Evolutionary conservation across 164 flowering plant genomes (phyloP).

Genomic region (Kalanchoe fedtschenkoi): DNA sequence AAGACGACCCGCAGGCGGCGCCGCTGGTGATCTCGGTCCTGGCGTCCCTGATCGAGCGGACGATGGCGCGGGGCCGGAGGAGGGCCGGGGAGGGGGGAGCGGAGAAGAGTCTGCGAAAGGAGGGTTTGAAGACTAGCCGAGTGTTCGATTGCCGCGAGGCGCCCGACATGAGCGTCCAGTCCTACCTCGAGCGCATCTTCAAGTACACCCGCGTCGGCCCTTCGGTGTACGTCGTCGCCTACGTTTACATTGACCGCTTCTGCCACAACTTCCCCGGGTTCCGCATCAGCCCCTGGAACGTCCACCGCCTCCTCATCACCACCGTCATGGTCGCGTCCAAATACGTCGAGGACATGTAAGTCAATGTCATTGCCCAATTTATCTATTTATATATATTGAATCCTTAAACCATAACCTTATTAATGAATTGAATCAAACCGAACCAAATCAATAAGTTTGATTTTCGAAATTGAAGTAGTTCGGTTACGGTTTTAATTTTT

Average conservation of each 20-base stretch:
- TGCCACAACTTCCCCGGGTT: constrained; percentile 61
- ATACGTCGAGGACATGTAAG: constrained; percentile 88
- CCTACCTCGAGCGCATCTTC: constrained; percentile 76
- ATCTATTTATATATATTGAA: no score
- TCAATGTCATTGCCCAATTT: no score
- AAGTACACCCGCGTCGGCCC: constrained; percentile 62
- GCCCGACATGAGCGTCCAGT: constrained; percentile 66
- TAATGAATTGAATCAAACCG: background rate
- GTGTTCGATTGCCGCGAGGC: constrained; percentile 46
- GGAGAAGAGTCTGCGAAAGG: constrained; percentile 17
- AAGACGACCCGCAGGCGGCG: constrained; percentile 34
- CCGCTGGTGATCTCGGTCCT: constrained; percentile 80
- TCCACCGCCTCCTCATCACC: constrained; percentile 77
- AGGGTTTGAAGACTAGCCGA: constrained; percentile 10
- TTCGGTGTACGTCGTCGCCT: constrained; percentile 76
- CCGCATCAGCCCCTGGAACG: constrained; percentile 50
- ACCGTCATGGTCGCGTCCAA: constrained; percentile 92
- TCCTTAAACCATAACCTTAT: no score
- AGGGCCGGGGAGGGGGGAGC: constrained; percentile 19
- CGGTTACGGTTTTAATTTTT: no score
- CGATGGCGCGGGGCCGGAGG: constrained; percentile 55
- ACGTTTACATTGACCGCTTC: constrained; percentile 75
- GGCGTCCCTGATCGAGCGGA: constrained; percentile 77
- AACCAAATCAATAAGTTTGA: no score
- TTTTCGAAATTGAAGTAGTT: no score